Evolutionary conservation across 2,329 filamentous ascomycete genomes (phyloP), one percentile per base, ranked within the genome.

Genomic region (Cladorrhinum sp.): DNA sequence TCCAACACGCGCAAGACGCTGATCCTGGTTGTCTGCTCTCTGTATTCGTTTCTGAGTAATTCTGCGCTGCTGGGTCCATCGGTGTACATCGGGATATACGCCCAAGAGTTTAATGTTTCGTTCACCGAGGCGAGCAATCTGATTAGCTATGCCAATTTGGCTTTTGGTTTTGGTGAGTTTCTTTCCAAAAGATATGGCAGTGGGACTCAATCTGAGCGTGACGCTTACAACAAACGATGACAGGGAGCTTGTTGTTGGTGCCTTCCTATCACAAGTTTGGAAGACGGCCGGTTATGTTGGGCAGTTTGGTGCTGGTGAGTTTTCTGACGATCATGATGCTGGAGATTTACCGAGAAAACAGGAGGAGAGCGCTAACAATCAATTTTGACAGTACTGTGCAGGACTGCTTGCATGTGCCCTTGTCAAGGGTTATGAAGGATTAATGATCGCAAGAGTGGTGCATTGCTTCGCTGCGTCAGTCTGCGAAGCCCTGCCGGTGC

Each of bases 141-240:
- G 32, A 76, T 85, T 59, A 82, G 79, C 0, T 86, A 85, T 67
- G 79, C 82, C 0, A 86, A 85, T 66, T 73, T 85, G n/a, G 79
- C 79, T 1, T 85, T 82, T 71, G 83, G 83, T 0, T 83, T 84
- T 59, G 79, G 79, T 73, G 68, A 36, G 68, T 67, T 7, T 18
- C n/a, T n/a, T 25, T 8, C 41, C 16, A n/a, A n/a, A n/a, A n/a
- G n/a, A n/a, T n/a, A n/a, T n/a, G n/a, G n/a, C n/a, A n/a, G n/a
- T n/a, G n/a, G n/a, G n/a, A n/a, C n/a, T n/a, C n/a, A n/a, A n/a
- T n/a, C n/a, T n/a, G n/a, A n/a, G n/a, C n/a, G n/a, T n/a, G n/a
- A n/a, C n/a, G n/a, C n/a, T n/a, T n/a, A n/a, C n/a, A n/a, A n/a
- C n/a, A n/a, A n/a, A n/a, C n/a, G n/a, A 3, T 29, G 7, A 18